phyloP scores from a whole-genome alignment of 2,329 filamentous ascomycete species.

The Hysterium pulicare region DNA sequence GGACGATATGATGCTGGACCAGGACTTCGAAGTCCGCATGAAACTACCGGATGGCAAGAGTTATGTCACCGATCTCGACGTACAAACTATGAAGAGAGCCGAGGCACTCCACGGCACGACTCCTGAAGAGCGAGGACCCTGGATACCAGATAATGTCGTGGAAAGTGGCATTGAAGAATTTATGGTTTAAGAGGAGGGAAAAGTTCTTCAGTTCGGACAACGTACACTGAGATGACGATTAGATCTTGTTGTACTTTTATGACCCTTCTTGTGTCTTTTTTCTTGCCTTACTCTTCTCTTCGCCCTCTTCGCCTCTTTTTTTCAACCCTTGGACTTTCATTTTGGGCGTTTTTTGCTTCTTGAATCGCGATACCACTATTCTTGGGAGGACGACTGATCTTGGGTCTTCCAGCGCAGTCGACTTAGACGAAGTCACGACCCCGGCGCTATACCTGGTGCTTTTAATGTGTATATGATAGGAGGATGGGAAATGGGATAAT shows the following conservation, averaged over 20 bases:
- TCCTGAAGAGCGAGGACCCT: slow-evolving; percentile 82
- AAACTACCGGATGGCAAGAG: slow-evolving; percentile 63
- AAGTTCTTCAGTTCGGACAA: not conserved
- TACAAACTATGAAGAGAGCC: slow-evolving; percentile 85
- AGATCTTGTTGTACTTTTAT: slow-evolving; percentile 4
- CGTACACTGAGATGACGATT: slow-evolving; percentile 1
- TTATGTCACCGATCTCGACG: slow-evolving; percentile 90
- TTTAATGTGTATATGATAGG: not conserved
- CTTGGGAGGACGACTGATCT: slow-evolving; percentile 1
- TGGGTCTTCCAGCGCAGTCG: not conserved
- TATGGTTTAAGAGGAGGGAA: slow-evolving; percentile 9
- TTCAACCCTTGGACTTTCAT: slow-evolving; percentile 5
- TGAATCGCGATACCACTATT: slow-evolving; percentile 8
- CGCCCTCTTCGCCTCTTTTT: not conserved
- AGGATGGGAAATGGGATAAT: slow-evolving; percentile 1
- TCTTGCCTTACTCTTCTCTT: not conserved
- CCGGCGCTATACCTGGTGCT: not conserved
- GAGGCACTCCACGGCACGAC: slow-evolving; percentile 77
- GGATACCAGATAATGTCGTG: slow-evolving; percentile 68
- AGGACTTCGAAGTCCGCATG: slow-evolving; percentile 88
- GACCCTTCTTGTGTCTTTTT: not conserved
- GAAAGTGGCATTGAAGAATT: slow-evolving; percentile 11
- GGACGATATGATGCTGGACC: slow-evolving; percentile 98
- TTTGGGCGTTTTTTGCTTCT: slow-evolving; percentile 1
- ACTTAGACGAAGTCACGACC: not conserved